Conservation (phyloP, 352 stramenopile species). For the Phytophthora tubulina region DNA sequence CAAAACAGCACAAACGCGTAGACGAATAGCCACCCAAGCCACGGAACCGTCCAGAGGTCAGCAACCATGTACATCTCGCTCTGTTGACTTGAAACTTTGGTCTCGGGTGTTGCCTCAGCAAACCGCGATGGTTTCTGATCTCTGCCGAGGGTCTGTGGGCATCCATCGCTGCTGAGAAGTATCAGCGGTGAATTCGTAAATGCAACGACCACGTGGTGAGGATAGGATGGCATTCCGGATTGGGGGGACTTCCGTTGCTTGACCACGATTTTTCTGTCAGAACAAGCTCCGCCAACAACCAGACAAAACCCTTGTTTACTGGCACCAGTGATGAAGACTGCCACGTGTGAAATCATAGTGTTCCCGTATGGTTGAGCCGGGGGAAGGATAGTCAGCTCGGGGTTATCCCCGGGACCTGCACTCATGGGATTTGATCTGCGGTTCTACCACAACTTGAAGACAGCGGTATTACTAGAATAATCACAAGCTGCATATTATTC, state of each 20-base stretch:
- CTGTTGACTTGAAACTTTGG: background rate
- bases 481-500: no score
- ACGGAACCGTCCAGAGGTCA: background rate
- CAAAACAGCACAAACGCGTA: conserved; percentile 27
- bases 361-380: background rate
- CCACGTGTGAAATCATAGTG: no score
- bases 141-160: no score
- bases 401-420: no score
- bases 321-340: no score
- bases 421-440: no score
- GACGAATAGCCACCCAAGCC: conserved; percentile 26
- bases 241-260: background rate
- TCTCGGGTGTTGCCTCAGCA: background rate
- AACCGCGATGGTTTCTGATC: no score
- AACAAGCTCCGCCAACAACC: no score
- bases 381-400: no score
- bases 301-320: background rate
- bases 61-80: background rate
- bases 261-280: background rate
- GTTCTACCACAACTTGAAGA: no score
- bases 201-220: background rate
- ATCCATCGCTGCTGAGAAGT: background rate
- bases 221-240: background rate
- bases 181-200: background rate
- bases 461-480: no score